A percentile compares a stretch with the other conserved stretches of the same genome.
These are phyloP conservation scores for Yamadazyma akitaensis DNA, from an alignment of 805 yeast species.

Conservation along the genomic window DNA sequence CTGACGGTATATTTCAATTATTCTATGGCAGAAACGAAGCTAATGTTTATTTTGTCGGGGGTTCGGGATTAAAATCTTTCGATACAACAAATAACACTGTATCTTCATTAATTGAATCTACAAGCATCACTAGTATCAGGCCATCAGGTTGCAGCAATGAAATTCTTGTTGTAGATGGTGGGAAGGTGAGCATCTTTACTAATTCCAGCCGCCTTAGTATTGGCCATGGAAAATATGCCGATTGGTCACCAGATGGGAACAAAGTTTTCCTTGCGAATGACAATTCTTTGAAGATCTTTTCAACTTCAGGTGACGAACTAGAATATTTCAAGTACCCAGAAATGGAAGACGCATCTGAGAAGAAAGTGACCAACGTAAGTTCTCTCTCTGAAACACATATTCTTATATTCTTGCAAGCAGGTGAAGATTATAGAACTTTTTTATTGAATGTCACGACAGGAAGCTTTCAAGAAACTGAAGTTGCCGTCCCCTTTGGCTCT, in stretches of 20 bases:
- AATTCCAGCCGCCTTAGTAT: neutral
- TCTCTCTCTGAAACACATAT: neutral
- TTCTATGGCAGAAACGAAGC: constrained; percentile 29
- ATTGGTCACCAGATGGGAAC: constrained; percentile 4
- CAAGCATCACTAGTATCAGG: neutral
- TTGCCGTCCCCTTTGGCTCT: constrained; percentile 52
- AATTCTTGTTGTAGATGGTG: neutral
- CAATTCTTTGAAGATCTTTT: neutral
- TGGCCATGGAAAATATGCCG: neutral
- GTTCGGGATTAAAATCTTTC: neutral
- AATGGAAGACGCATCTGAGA: neutral
- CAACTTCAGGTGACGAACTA: neutral
- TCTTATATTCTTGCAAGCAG: constrained; percentile 6
- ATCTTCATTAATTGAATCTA: neutral
- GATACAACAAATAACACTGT: neutral
- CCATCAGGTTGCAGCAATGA: neutral
- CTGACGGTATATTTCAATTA: constrained; percentile 14
- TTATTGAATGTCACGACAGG: constrained; percentile 25
- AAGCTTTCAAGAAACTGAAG: constrained; percentile 37
- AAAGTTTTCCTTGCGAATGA: neutral
- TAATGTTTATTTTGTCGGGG: constrained; percentile 20
- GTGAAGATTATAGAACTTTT: constrained; percentile 14
- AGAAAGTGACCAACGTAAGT: neutral
- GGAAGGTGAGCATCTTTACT: neutral
- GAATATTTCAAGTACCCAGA: neutral